Evolutionary conservation across 2,329 filamentous ascomycete species (phyloP).

Genomic region (Coniochaeta hoffmannii): DNA sequence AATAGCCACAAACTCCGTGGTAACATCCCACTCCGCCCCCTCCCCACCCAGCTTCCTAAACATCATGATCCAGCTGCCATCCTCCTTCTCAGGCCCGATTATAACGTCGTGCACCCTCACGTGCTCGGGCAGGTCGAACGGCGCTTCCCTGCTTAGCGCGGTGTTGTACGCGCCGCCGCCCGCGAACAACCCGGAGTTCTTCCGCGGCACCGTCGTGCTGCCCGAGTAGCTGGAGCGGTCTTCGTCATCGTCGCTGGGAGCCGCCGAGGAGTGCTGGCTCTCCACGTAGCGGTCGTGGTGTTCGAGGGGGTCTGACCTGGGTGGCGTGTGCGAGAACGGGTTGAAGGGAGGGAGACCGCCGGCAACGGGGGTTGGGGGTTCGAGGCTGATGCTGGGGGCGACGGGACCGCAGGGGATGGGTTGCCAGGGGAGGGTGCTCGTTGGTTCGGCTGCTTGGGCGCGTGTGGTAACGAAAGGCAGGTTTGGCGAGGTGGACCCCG

Average conservation of each 20-base stretch:
- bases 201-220: neutral
- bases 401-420: neutral
- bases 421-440: neutral
- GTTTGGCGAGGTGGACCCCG: neutral
- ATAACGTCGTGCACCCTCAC: constrained; percentile 22
- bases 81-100: constrained; percentile 20
- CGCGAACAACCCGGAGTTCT: neutral
- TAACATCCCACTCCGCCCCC: constrained; percentile 21
- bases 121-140: constrained; percentile 24
- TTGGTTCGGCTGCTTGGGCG: neutral
- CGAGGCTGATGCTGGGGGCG: neutral
- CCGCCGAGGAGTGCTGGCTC: neutral
- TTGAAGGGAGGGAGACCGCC: neutral
- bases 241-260: neutral
- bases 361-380: neutral
- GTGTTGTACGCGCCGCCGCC: neutral
- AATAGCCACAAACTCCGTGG: constrained; percentile 16
- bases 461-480: neutral
- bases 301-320: neutral
- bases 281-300: neutral
- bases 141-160: constrained; percentile 17
- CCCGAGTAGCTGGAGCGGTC: neutral
- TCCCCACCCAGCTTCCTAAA: constrained; percentile 21
- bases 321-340: neutral
- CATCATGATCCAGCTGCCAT: constrained; percentile 23